Evolutionary conservation across 306 rosid genomes (phyloP), one percentile per base, ranked within the genome.

Genomic region (Amphicarpaea edgeworthii): DNA sequence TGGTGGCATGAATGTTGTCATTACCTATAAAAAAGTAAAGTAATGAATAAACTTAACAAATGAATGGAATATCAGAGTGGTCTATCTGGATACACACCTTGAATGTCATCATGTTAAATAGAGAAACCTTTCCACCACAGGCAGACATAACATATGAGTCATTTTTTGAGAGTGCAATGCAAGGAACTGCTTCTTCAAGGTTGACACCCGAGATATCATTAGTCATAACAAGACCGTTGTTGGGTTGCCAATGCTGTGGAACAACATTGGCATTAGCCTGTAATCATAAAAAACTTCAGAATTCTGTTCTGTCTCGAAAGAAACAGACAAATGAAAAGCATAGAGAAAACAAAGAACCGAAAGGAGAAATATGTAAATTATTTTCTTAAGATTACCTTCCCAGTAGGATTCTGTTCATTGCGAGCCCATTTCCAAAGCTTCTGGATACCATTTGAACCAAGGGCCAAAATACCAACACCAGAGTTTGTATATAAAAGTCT

Each of bases 241-340:
- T 83, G 58, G 96, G 92, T 84, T 88, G 91, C 96, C 98, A 93
- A 80, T 86, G 91, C 34, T 81, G 93, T 20, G 98, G 98, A 88
- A 80, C 96, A 64, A 89, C 90, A 88, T 81, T 89, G 57, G 97
- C 93, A 5, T 90, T 93, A 86, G 96, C 98, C 98, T 93, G 79
- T 64, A 87, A 83, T 63, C 79, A 59, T 72, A 63, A 46, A 46
- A 2, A 43, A 74, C 38, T 78, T 87, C 82, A 93, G 77, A 80
- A 65, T 47, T 75, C 40, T 75, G 61, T 59, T 79, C 54, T 38
- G 79, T 51, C 19, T 55, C 79, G 58, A 73, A 73, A 69, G 60
- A 66, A 17, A 50, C 60, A 62, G 24, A 12, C 51, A 64, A 70
- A 55, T 38, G 53, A 28, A 62, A 72, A 53, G 58, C 38, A 82